phyloP scores from a whole-genome alignment of 2,329 filamentous ascomycete species.

The Erysiphe pulchra region DNA sequence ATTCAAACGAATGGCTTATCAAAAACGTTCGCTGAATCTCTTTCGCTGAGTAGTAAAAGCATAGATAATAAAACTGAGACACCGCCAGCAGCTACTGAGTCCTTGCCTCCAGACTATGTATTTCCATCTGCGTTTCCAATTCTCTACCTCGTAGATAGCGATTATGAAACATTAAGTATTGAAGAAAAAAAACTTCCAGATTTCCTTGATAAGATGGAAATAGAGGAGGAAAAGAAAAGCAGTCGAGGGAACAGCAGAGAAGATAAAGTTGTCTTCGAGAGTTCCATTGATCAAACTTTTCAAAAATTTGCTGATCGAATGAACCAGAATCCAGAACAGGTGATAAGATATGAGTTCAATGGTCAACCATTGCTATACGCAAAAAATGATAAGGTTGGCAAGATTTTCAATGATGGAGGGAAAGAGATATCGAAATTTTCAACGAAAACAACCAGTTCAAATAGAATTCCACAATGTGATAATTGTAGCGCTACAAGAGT shows the following conservation, averaged over 20 bases:
- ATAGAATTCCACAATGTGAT: constrained; percentile 44
- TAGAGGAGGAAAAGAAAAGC: constrained; percentile 17
- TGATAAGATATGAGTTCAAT: constrained; percentile 54
- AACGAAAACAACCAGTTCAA: constrained; percentile 7
- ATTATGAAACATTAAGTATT: constrained; percentile 62
- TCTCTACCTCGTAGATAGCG: constrained; percentile 64
- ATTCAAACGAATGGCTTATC: constrained; percentile 17
- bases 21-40: constrained; percentile 46
- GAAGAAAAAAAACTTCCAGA: constrained; percentile 24
- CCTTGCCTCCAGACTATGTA: constrained; percentile 45
- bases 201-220: constrained; percentile 21
- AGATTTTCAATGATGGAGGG: constrained; percentile 20
- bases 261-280: constrained; percentile 50
- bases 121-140: constrained; percentile 49
- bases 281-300: constrained; percentile 47
- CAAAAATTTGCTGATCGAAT: constrained; percentile 58
- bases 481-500: constrained; percentile 51
- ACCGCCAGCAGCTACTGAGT: constrained; percentile 24
- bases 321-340: constrained; percentile 59
- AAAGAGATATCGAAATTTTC: constrained; percentile 7
- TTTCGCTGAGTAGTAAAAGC: constrained; percentile 39
- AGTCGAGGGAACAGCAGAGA: constrained; percentile 18
- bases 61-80: constrained; percentile 8
- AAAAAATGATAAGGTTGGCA: constrained; percentile 48
- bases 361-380: constrained; percentile 59